These are phyloP conservation scores for Rhododendron simsii DNA, from an alignment of 148 eudicot species.

Conservation along the genomic window DNA sequence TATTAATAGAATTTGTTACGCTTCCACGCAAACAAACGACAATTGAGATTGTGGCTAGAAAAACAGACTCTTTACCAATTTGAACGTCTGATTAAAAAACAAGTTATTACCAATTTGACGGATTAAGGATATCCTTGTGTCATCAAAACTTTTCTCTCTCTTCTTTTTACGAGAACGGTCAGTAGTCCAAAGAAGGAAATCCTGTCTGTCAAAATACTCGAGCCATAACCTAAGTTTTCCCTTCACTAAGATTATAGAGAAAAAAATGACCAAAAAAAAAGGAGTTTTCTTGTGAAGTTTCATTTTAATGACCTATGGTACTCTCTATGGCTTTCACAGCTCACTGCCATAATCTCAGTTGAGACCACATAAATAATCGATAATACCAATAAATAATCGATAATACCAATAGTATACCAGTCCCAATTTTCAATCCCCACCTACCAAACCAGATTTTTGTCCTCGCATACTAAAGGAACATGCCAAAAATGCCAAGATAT, in stretches of 20 bases:
- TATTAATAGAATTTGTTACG: too few relatives aligned
- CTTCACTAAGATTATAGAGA: not conserved
- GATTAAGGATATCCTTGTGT: too few relatives aligned
- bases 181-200: too few relatives aligned
- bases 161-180: too few relatives aligned
- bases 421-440: not conserved
- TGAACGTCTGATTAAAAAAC: not conserved
- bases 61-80: not conserved
- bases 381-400: not conserved
- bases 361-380: not conserved
- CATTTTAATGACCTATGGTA: not conserved
- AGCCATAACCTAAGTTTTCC: too few relatives aligned
- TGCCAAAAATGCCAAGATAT: not conserved
- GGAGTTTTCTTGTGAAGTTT: not conserved
- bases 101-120: not conserved
- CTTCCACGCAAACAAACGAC: too few relatives aligned
- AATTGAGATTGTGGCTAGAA: not conserved
- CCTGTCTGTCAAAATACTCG: too few relatives aligned
- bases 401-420: not conserved
- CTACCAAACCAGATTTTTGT: not conserved
- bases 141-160: too few relatives aligned
- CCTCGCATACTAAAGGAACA: not conserved
- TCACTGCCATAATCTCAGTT: not conserved
- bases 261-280: not conserved
- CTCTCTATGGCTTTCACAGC: not conserved